phyloP scores from a whole-genome alignment of 495 filamentous ascomycete species.

The Penicillium subrubescens region DNA sequence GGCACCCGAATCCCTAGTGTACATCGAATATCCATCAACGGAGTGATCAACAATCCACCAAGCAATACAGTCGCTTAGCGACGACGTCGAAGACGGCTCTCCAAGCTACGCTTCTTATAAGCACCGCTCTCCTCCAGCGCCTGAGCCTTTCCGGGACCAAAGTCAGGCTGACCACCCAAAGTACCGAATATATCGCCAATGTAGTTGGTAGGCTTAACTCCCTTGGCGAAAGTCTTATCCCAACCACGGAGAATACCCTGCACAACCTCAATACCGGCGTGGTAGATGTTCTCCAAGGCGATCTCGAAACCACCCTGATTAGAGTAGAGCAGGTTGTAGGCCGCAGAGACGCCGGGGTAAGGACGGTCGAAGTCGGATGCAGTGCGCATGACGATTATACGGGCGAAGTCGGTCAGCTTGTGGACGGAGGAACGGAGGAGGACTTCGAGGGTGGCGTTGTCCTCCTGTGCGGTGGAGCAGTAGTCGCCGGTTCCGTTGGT shows the following conservation, averaged over 20 bases:
- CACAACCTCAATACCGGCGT: conserved; percentile 67
- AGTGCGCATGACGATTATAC: conserved; percentile 74
- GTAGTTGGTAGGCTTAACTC: conserved; percentile 67
- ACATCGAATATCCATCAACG: neutral
- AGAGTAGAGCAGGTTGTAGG: conserved; percentile 58
- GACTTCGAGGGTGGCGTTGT: conserved; percentile 71
- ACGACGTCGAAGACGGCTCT: conserved; percentile 14
- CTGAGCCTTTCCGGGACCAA: conserved; percentile 55
- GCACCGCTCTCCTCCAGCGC: conserved; percentile 30
- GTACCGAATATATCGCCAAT: conserved; percentile 73
- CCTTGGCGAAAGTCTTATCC: conserved; percentile 57
- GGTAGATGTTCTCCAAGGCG: conserved; percentile 65
- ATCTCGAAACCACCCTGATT: conserved; percentile 62
- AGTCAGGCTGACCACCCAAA: conserved; percentile 65
- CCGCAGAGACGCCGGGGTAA: conserved; percentile 54
- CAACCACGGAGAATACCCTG: conserved; percentile 64
- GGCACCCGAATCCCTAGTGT: neutral
- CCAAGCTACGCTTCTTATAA: conserved; percentile 30
- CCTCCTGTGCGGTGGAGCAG: conserved; percentile 74
- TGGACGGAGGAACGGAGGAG: conserved; percentile 59
- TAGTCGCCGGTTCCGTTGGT: conserved; percentile 71
- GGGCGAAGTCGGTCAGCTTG: conserved; percentile 63
- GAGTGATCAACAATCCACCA: neutral
- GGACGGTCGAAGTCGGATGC: conserved; percentile 74
- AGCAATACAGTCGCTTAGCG: neutral